Percentiles rank a stretch among this genome's conserved stretches.
Evolutionary conservation across 1,284 basidiomycete genomes (phyloP).

Genomic region (Exobasidium rhododendri): DNA sequence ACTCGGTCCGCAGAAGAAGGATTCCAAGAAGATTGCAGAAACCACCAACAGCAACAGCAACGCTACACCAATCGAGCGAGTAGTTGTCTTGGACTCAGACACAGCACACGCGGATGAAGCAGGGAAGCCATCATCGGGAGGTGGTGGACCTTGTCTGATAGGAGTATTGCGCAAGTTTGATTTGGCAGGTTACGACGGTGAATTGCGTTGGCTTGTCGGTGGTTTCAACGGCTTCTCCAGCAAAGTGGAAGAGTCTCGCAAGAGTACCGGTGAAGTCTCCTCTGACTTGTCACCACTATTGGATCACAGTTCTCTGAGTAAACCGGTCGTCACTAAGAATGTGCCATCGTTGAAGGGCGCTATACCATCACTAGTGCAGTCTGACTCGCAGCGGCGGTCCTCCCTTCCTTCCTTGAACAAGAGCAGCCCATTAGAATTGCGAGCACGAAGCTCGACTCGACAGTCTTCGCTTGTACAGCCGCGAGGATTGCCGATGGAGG

Average conservation of each 20-base stretch:
- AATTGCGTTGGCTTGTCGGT: conserved; percentile 50
- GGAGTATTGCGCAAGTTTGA: conserved; percentile 53
- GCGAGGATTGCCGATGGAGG: conserved; percentile 41
- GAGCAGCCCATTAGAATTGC: not conserved
- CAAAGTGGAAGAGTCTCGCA: not conserved
- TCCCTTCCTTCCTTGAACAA: not conserved
- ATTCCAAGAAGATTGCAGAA: conserved; percentile 2
- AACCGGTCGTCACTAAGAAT: not conserved
- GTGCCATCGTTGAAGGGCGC: not conserved
- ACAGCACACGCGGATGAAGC: conserved; percentile 32
- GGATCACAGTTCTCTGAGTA: not conserved
- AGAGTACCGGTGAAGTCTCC: not conserved
- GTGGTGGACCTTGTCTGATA: conserved; percentile 46
- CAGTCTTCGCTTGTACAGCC: conserved; percentile 37
- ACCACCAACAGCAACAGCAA: conserved; percentile 24
- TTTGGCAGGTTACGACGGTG: conserved; percentile 40
- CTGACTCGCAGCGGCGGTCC: not conserved
- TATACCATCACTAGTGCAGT: not conserved
- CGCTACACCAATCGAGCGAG: conserved; percentile 12
- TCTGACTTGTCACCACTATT: not conserved
- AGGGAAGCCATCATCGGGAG: conserved; percentile 45
- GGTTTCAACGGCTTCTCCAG: conserved; percentile 39
- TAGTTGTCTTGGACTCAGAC: conserved; percentile 50
- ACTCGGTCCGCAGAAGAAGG: conserved; percentile 21
- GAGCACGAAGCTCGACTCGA: not conserved